Percentiles rank a stretch among this genome's conserved stretches.
Conservation (phyloP, 148 eudicot species). For the Rhododendron griersonianum region DNA sequence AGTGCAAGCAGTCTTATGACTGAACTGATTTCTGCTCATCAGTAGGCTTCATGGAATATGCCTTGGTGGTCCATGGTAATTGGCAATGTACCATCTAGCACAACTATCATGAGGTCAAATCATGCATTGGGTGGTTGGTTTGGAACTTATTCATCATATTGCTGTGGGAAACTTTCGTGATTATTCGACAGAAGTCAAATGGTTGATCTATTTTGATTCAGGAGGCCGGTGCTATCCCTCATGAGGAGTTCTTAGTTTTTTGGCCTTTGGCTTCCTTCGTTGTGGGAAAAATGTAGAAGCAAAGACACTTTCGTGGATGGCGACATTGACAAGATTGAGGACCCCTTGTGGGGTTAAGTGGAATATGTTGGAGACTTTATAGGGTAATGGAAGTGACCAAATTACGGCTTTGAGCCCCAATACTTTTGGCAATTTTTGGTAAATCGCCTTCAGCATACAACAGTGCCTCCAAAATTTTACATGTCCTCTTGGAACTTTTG, state of each 20-base stretch:
- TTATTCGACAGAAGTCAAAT: background rate
- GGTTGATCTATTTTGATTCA: background rate
- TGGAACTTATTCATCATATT: background rate
- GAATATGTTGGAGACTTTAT: background rate
- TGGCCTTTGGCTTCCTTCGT: background rate
- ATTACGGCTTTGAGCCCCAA: background rate
- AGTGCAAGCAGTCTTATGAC: constrained; percentile 25
- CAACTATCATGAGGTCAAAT: background rate
- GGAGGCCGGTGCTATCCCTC: background rate
- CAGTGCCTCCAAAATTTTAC: background rate
- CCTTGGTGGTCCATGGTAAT: background rate
- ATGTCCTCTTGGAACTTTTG: background rate
- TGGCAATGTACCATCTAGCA: background rate
- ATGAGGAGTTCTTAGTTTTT: background rate
- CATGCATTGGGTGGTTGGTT: background rate
- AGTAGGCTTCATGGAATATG: constrained; percentile 11
- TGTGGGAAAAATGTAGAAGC: background rate
- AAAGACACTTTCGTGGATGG: background rate
- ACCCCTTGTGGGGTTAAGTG: background rate
- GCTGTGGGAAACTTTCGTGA: background rate
- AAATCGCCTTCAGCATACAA: background rate
- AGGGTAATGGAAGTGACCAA: background rate
- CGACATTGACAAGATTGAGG: background rate
- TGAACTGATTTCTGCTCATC: constrained; percentile 26
- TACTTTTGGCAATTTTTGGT: background rate